These are phyloP conservation scores for Arthrobotrys megalospora DNA, from an alignment of 2,329 filamentous ascomycete genomes.

Conservation along the genomic window DNA sequence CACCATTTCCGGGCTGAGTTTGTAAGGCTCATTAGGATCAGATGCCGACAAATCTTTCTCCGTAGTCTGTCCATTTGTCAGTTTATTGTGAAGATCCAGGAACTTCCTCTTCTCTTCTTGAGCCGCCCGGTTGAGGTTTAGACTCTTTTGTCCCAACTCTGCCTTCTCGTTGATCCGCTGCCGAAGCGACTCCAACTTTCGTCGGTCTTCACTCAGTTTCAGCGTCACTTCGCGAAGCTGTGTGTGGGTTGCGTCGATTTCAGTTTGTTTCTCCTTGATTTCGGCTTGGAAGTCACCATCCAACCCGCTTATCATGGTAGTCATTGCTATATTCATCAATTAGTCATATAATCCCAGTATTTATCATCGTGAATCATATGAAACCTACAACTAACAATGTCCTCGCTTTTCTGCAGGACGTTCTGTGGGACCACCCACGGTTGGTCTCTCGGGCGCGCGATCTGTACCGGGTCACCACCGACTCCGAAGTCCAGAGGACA, in stretches of 20 bases:
- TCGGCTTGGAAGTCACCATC: constrained; percentile 84
- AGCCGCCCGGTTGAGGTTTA: constrained; percentile 81
- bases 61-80: constrained; percentile 59
- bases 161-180: constrained; percentile 76
- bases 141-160: constrained; percentile 76
- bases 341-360: constrained; percentile 62
- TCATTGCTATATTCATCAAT: constrained; percentile 76
- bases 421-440: constrained; percentile 70
- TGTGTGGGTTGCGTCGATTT: constrained; percentile 84
- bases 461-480: constrained; percentile 75
- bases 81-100: constrained; percentile 66
- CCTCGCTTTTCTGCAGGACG: constrained; percentile 81
- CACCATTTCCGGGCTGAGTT: constrained; percentile 64
- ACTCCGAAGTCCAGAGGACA: constrained; percentile 95
- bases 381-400: constrained; percentile 82
- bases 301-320: constrained; percentile 83
- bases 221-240: constrained; percentile 85
- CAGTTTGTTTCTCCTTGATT: constrained; percentile 85
- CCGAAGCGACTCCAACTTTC: constrained; percentile 80
- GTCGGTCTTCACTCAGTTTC: constrained; percentile 82
- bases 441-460: constrained; percentile 66
- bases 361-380: not conserved
- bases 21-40: constrained; percentile 59
- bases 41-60: constrained; percentile 26
- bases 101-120: constrained; percentile 76